phyloP scores from a whole-genome alignment of 805 yeast species.

The Candida krabiensis region DNA sequence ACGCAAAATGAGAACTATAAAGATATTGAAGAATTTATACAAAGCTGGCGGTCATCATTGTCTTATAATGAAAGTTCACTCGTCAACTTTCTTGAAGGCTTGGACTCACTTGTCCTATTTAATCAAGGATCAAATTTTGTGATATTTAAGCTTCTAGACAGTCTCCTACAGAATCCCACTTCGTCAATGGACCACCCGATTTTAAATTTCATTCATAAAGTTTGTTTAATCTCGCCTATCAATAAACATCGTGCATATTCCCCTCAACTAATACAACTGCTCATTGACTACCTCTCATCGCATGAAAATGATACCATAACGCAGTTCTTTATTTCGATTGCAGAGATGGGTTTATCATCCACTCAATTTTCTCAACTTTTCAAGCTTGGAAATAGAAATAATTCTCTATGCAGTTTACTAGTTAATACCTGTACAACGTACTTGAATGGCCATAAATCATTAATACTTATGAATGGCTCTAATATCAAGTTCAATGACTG shows the following conservation, averaged over 20 bases:
- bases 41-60: too few relatives aligned
- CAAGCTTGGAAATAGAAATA: slow-evolving; percentile 6
- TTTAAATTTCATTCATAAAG: slow-evolving; percentile 14
- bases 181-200: slow-evolving; percentile 9
- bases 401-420: slow-evolving; percentile 1
- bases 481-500: slow-evolving; percentile 13
- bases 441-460: slow-evolving; percentile 7
- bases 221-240: slow-evolving; percentile 19
- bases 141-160: slow-evolving; percentile 5
- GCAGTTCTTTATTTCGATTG: not conserved
- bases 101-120: slow-evolving; percentile 8
- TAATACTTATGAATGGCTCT: slow-evolving; percentile 12
- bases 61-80: too few relatives aligned
- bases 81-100: slow-evolving; percentile 15
- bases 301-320: not conserved
- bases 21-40: not conserved
- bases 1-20: not conserved
- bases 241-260: slow-evolving; percentile 22
- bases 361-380: not conserved
- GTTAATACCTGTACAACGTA: slow-evolving; percentile 6
- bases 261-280: slow-evolving; percentile 5
- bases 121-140: not conserved
- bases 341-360: slow-evolving; percentile 3
- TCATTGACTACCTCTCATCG: slow-evolving; percentile 9
- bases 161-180: not conserved